Evolutionary conservation across 345 rosid genomes (phyloP).

Genomic region (Ceriops zippeliana): DNA sequence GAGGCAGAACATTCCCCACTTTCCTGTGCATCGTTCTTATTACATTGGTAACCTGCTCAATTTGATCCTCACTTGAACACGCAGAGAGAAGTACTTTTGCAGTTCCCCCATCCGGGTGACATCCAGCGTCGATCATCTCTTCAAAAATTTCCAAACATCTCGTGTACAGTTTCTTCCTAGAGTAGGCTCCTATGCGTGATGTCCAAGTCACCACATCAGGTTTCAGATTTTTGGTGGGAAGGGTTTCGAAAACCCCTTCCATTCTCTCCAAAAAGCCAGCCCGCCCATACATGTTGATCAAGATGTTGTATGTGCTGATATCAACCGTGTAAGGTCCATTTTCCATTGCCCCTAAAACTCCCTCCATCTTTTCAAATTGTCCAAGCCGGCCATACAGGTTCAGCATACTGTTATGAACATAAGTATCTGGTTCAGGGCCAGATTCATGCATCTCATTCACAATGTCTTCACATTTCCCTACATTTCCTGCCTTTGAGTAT

Average conservation of each 20-base stretch:
- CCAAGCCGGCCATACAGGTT: constrained; percentile 79
- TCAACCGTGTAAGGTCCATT: constrained; percentile 50
- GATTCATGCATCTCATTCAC: constrained; percentile 63
- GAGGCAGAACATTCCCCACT: constrained; percentile 37
- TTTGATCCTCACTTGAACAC: constrained; percentile 71
- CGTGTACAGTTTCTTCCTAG: constrained; percentile 68
- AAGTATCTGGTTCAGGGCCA: constrained; percentile 77
- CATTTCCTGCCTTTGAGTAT: constrained; percentile 61
- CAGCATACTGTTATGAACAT: constrained; percentile 75
- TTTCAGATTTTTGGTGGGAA: constrained; percentile 37
- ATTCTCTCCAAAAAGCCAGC: constrained; percentile 71
- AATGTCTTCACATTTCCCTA: constrained; percentile 66
- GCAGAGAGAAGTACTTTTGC: constrained; percentile 81
- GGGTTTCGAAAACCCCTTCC: constrained; percentile 51
- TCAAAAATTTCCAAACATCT: constrained; percentile 76
- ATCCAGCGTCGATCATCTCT: constrained; percentile 85
- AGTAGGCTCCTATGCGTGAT: constrained; percentile 69
- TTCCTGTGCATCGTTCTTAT: constrained; percentile 77
- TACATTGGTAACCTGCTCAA: constrained; percentile 67
- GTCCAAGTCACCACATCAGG: constrained; percentile 97
- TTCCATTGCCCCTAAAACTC: constrained; percentile 58
- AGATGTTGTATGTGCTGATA: constrained; percentile 78
- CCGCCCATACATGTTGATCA: constrained; percentile 72
- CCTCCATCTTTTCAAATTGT: constrained; percentile 74
- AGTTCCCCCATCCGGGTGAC: constrained; percentile 81